Evolutionary conservation across 2,329 filamentous ascomycete genomes (phyloP).

Genomic region (Trichothecium sympodiale): DNA sequence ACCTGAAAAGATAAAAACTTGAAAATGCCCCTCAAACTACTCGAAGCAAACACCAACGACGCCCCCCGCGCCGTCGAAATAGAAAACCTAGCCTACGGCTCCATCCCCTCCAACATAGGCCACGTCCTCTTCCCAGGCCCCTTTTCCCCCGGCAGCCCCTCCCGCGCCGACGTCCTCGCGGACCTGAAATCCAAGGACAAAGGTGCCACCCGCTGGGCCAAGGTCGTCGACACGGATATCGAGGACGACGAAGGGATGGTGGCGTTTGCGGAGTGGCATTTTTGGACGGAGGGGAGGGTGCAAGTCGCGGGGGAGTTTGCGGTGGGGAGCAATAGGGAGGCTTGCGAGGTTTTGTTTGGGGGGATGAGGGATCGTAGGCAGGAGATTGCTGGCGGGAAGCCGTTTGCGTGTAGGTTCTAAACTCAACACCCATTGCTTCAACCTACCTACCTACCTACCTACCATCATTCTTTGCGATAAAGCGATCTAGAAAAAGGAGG

Average conservation of each 20-base stretch:
- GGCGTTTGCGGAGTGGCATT: conserved; percentile 24
- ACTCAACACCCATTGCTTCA: neutral
- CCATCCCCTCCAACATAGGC: conserved; percentile 14
- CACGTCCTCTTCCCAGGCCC: conserved; percentile 19
- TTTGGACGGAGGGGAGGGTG: conserved; percentile 14
- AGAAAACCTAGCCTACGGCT: conserved; percentile 24
- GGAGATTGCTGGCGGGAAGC: conserved; percentile 18
- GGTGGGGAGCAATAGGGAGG: conserved; percentile 20
- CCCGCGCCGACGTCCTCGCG: conserved; percentile 11
- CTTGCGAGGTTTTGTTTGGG: conserved; percentile 19
- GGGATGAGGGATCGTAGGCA: conserved; percentile 18
- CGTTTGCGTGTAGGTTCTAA: conserved; percentile 21
- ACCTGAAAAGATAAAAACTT: neutral
- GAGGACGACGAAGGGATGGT: conserved; percentile 16
- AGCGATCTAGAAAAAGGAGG: neutral
- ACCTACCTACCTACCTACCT: neutral
- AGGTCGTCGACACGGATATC: conserved; percentile 23
- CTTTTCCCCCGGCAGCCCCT: conserved; percentile 13
- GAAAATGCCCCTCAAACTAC: conserved; percentile 26
- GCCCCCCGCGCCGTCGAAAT: conserved; percentile 22
- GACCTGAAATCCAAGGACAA: conserved; percentile 12
- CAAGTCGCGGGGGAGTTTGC: conserved; percentile 15
- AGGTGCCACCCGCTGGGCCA: conserved; percentile 21
- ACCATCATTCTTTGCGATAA: neutral
- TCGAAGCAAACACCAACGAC: conserved; percentile 22